Conservation (phyloP, 2,329 filamentous ascomycete genomes). For the Aciculosporium take region DNA sequence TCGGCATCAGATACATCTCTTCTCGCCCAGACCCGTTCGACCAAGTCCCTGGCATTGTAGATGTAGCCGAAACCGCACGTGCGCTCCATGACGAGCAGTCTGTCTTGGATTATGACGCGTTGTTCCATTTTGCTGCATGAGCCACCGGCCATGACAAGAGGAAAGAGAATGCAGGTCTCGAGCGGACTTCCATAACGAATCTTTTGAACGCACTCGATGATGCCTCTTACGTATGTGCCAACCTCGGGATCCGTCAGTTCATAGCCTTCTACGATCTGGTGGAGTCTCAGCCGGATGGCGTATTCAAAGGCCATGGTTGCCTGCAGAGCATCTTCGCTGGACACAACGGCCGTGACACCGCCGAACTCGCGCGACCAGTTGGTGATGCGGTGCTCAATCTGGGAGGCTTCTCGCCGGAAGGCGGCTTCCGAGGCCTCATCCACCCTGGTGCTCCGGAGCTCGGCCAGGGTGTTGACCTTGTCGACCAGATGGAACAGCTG, state of each 20-base stretch:
- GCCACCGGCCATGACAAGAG: conserved; percentile 27
- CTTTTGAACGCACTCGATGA: conserved; percentile 22
- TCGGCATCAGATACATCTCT: conserved; percentile 16
- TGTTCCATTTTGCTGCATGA: conserved; percentile 22
- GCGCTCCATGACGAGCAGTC: conserved; percentile 28
- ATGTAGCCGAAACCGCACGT: conserved; percentile 29
- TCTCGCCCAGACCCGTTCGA: conserved; percentile 25
- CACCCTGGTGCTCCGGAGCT: conserved; percentile 18
- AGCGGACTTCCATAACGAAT: conserved; percentile 27
- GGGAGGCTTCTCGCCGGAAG: conserved; percentile 16
- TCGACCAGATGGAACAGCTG: conserved; percentile 21
- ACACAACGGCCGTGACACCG: conserved; percentile 13
- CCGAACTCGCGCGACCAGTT: conserved; percentile 22
- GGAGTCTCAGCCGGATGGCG: conserved; percentile 26
- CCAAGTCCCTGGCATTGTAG: conserved; percentile 23
- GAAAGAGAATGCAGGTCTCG: conserved; percentile 26
- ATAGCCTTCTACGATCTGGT: conserved; percentile 29
- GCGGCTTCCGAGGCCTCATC: conserved; percentile 16
- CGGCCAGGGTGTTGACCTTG: conserved; percentile 19
- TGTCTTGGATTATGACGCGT: conserved; percentile 23
- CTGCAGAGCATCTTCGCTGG: conserved; percentile 17
- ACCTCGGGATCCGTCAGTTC: conserved; percentile 20
- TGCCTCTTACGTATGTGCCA: conserved; percentile 17
- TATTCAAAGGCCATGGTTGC: conserved; percentile 26
- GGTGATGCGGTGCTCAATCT: conserved; percentile 22